Evolutionary conservation across 2,329 filamentous ascomycete species (phyloP).

Genomic region (Pleoardoris graminearum): DNA sequence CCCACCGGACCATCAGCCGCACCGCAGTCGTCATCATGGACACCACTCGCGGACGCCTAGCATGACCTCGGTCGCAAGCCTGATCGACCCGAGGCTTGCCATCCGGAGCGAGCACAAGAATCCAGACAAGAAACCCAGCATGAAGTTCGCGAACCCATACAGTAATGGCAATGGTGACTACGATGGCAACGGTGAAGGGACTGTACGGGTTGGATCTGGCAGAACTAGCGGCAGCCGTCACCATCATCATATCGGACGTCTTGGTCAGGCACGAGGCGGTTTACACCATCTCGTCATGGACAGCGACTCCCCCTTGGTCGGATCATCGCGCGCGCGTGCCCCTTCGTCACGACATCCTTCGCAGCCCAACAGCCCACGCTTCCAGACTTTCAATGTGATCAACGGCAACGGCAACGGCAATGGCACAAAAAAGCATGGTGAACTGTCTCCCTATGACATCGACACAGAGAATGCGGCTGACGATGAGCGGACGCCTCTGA

Average conservation of each 20-base stretch:
- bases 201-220: constrained; percentile 46
- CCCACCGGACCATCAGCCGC: constrained; percentile 64
- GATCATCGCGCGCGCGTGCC: constrained; percentile 65
- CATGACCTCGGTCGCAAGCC: constrained; percentile 77
- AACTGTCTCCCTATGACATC: constrained; percentile 73
- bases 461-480: constrained; percentile 80
- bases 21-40: constrained; percentile 69
- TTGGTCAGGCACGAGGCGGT: constrained; percentile 72
- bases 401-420: constrained; percentile 28
- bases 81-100: constrained; percentile 60
- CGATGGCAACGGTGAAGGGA: constrained; percentile 46
- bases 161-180: constrained; percentile 61
- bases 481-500: constrained; percentile 84
- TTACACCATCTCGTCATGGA: constrained; percentile 68
- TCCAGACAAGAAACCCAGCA: constrained; percentile 80
- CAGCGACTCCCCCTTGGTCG: constrained; percentile 65
- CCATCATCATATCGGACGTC: constrained; percentile 80
- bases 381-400: constrained; percentile 53
- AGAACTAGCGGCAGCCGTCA: constrained; percentile 65
- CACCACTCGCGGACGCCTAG: constrained; percentile 86
- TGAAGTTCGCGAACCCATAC: constrained; percentile 88
- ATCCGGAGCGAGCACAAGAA: constrained; percentile 65
- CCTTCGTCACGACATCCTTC: constrained; percentile 64
- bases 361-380: constrained; percentile 68
- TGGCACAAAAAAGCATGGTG: constrained; percentile 60